A percentile compares a stretch with the other conserved stretches of the same genome.
Evolutionary conservation across 768 basidiomycete species (phyloP).

Genomic region (Tylopilus cervinicoccineus): DNA sequence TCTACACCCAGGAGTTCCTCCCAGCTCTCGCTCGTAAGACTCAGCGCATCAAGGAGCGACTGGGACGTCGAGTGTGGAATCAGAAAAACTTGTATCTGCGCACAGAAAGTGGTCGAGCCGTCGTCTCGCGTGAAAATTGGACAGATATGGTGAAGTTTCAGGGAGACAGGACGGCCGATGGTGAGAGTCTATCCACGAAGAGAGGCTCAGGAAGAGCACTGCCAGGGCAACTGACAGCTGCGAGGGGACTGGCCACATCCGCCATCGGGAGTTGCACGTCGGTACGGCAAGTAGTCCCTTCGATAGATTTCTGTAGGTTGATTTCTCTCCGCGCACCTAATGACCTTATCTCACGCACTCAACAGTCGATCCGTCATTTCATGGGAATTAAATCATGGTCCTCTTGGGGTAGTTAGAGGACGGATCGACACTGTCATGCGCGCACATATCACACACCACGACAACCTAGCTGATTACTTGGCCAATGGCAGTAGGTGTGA

Average conservation of each 20-base stretch:
- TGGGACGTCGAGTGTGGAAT: slow-evolving; percentile 76
- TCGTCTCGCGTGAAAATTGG: slow-evolving; percentile 47
- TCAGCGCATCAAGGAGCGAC: slow-evolving; percentile 65
- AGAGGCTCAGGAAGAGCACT: not conserved
- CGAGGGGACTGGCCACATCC: slow-evolving; percentile 8
- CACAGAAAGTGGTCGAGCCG: slow-evolving; percentile 25
- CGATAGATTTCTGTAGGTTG: slow-evolving; percentile 23
- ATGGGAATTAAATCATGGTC: slow-evolving; percentile 8
- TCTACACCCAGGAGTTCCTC: slow-evolving; percentile 37
- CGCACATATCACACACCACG: not conserved
- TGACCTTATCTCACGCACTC: not conserved
- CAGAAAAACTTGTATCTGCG: slow-evolving; percentile 53
- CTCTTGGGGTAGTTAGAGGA: not conserved
- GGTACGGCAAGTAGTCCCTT: slow-evolving; percentile 5
- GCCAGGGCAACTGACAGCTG: not conserved
- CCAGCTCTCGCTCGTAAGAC: slow-evolving; percentile 47
- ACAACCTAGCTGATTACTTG: not conserved
- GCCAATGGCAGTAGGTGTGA: not conserved
- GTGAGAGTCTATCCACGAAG: not conserved
- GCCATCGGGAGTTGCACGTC: not conserved
- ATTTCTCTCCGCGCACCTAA: not conserved
- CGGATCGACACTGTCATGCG: slow-evolving; percentile 4
- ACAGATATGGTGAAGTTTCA: slow-evolving; percentile 46
- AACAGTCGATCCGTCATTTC: slow-evolving; percentile 24
- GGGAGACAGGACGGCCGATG: not conserved